phyloP scores from a whole-genome alignment of 805 yeast species.

The Nakazawaea anatomiae region DNA sequence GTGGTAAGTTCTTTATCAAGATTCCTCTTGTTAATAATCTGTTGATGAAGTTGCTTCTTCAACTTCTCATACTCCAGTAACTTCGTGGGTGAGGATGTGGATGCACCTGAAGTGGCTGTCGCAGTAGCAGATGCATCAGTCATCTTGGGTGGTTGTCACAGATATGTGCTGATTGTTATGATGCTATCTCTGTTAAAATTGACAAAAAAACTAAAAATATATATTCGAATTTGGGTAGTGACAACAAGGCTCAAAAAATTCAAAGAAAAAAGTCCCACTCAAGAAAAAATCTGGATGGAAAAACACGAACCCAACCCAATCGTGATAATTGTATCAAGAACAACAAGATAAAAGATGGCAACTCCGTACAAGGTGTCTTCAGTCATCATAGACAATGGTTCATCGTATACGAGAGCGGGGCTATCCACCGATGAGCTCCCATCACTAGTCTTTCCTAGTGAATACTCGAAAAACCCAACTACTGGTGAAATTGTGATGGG shows the following conservation, averaged over 20 bases:
- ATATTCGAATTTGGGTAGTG: too few species aligned
- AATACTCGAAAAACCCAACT: conserved; percentile 36
- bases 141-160: not conserved
- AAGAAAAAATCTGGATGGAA: too few species aligned
- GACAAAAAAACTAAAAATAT: too few species aligned
- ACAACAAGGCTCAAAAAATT: too few species aligned
- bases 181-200: too few species aligned
- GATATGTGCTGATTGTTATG: not conserved
- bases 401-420: conserved; percentile 63
- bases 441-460: conserved; percentile 47
- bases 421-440: conserved; percentile 63
- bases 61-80: conserved; percentile 57
- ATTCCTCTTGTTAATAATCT: conserved; percentile 53
- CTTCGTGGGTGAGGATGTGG: conserved; percentile 17
- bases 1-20: conserved; percentile 58
- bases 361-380: conserved; percentile 41
- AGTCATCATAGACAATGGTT: conserved; percentile 65
- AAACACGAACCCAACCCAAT: too few species aligned
- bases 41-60: conserved; percentile 59
- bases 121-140: not conserved
- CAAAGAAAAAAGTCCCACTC: too few species aligned
- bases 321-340: not conserved
- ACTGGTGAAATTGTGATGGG: conserved; percentile 35
- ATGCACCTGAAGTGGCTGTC: not conserved
- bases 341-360: conserved; percentile 2